Evolutionary conservation across 768 basidiomycete species (phyloP).

Genomic region (Leccinum aurantiacum): DNA sequence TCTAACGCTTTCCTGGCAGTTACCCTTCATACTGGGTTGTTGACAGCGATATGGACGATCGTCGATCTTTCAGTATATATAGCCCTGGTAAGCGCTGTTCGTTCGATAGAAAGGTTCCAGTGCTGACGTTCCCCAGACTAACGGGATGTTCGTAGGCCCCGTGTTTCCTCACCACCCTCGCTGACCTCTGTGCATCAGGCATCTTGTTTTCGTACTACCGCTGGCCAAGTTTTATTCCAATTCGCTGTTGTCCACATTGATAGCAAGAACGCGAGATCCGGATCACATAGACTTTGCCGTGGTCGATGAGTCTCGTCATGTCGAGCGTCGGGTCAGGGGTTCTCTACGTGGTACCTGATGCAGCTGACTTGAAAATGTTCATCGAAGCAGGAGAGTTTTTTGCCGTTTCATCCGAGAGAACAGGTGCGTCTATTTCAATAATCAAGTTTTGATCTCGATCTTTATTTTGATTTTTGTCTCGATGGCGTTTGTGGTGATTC

Average conservation of each 20-base stretch:
- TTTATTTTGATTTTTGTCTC: neutral
- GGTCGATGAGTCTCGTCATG: conserved; percentile 22
- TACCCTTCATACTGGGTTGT: conserved; percentile 40
- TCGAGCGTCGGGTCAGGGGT: conserved; percentile 18
- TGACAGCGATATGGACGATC: conserved; percentile 39
- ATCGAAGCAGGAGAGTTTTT: conserved; percentile 12
- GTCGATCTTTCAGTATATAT: conserved; percentile 32
- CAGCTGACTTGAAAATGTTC: conserved; percentile 8
- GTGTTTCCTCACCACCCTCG: neutral
- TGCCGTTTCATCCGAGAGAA: conserved; percentile 10
- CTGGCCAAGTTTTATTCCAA: conserved; percentile 38
- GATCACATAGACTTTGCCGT: conserved; percentile 22
- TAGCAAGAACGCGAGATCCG: conserved; percentile 27
- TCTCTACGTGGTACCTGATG: conserved; percentile 1
- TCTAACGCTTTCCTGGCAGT: conserved; percentile 23
- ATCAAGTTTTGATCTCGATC: neutral
- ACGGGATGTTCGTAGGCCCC: conserved; percentile 18
- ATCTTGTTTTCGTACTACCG: conserved; percentile 33
- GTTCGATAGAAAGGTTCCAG: neutral
- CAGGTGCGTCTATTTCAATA: conserved; percentile 9
- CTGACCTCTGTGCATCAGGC: conserved; percentile 15
- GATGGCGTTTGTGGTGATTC: neutral
- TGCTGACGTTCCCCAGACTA: conserved; percentile 19
- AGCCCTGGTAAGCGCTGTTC: conserved; percentile 16
- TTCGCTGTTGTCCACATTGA: conserved; percentile 35